These are phyloP conservation scores for Takakia lepidozioides DNA, from an alignment of 225 moss, liverwort and hornwort genomes.

Conservation along the genomic window DNA sequence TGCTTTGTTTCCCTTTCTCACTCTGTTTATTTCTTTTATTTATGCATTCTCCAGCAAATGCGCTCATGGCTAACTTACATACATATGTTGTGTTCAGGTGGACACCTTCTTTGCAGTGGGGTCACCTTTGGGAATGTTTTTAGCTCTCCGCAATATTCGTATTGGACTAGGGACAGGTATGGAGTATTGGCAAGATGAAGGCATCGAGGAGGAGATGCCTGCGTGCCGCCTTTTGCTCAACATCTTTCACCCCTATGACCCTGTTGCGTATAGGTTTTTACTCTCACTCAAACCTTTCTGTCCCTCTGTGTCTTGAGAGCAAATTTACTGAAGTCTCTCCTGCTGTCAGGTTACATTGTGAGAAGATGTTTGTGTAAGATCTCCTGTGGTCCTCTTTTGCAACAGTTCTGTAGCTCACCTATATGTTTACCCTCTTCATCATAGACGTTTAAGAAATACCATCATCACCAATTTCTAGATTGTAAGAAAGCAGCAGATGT, in stretches of 20 bases:
- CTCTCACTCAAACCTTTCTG: too few relatives aligned
- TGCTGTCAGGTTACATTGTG: too few relatives aligned
- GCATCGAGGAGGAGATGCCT: slow-evolving; percentile 94
- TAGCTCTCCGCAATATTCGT: slow-evolving; percentile 92
- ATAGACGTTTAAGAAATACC: too few relatives aligned
- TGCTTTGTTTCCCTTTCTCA: neutral
- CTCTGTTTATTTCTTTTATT: neutral
- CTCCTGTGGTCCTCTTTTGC: neutral
- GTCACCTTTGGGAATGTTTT: slow-evolving; percentile 93
- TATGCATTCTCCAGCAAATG: neutral
- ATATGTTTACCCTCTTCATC: too few relatives aligned
- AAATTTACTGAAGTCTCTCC: too few relatives aligned
- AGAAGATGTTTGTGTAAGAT: neutral
- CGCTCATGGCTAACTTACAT: neutral
- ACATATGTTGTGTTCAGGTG: slow-evolving; percentile 39
- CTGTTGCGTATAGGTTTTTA: slow-evolving; percentile 98
- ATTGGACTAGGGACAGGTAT: slow-evolving; percentile 78
- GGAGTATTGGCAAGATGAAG: slow-evolving; percentile 95
- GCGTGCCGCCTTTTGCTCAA: slow-evolving; percentile 90
- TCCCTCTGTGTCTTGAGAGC: too few relatives aligned
- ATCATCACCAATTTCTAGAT: too few relatives aligned
- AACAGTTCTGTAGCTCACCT: neutral
- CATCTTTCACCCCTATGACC: slow-evolving; percentile 97
- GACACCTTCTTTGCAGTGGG: slow-evolving; percentile 98
- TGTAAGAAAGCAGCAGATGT: too few relatives aligned